phyloP scores from a whole-genome alignment of 371 early-diverging fungal genomes.

The Mucor indicus region DNA sequence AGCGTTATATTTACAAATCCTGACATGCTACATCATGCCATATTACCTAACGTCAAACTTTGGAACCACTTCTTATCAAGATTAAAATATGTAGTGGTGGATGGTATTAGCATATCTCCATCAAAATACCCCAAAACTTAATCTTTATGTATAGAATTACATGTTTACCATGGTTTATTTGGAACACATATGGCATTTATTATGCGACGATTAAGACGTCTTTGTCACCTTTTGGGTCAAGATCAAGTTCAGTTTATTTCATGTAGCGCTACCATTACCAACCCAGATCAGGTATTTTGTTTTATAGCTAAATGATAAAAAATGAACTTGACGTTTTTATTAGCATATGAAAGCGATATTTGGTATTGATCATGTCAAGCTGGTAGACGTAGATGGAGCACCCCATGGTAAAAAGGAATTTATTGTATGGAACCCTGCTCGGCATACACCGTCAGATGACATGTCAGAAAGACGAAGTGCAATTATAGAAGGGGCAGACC shows the following conservation, averaged over 20 bases:
- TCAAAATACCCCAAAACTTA: background rate
- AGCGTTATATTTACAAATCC: slow-evolving; percentile 78
- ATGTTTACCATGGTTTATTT: slow-evolving; percentile 66
- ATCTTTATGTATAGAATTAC: slow-evolving; percentile 51
- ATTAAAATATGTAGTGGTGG: slow-evolving; percentile 67
- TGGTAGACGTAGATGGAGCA: slow-evolving; percentile 39
- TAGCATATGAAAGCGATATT: slow-evolving; percentile 47
- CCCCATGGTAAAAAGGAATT: slow-evolving; percentile 41
- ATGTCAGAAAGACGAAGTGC: slow-evolving; percentile 17
- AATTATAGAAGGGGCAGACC: slow-evolving; percentile 27
- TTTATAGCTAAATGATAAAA: background rate
- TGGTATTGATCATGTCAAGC: slow-evolving; percentile 30
- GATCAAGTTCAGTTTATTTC: slow-evolving; percentile 53
- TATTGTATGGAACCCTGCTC: slow-evolving; percentile 42
- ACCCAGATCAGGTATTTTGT: slow-evolving; percentile 45
- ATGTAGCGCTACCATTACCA: slow-evolving; percentile 55
- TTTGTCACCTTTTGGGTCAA: slow-evolving; percentile 53
- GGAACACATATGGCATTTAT: slow-evolving; percentile 70
- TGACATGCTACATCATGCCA: slow-evolving; percentile 75
- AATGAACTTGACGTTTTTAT: slow-evolving; percentile 3
- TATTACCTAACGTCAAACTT: slow-evolving; percentile 55
- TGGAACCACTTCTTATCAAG: slow-evolving; percentile 59
- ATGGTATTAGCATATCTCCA: slow-evolving; percentile 43
- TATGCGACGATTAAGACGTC: slow-evolving; percentile 61
- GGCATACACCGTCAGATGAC: slow-evolving; percentile 10